Percentiles rank a stretch among this genome's conserved stretches.
phyloP scores from a whole-genome alignment of 2,329 filamentous ascomycete genomes.

The Sporothrix schenckii region DNA sequence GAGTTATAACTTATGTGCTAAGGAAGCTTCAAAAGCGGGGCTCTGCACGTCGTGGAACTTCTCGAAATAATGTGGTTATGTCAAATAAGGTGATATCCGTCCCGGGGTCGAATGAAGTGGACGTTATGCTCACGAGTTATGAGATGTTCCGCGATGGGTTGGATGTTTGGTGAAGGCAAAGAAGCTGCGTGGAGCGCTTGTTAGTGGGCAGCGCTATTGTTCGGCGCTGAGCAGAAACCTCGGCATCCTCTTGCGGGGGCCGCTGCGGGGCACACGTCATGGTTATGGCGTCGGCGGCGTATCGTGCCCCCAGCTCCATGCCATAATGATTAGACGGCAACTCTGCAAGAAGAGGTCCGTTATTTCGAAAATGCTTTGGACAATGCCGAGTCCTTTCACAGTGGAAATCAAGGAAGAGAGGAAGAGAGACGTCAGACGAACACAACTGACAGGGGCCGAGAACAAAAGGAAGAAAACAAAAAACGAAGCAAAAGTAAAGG shows the following conservation, averaged over 20 bases:
- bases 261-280: conserved; percentile 11
- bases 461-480: not conserved
- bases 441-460: not conserved
- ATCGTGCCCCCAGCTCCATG: no score
- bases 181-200: no score
- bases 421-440: not conserved
- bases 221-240: not conserved
- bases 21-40: not conserved
- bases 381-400: not conserved
- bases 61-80: not conserved
- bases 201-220: no score
- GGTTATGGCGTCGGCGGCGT: no score
- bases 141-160: not conserved
- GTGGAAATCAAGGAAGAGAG: not conserved
- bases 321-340: not conserved
- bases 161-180: not conserved
- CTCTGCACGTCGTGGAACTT: not conserved
- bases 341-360: not conserved
- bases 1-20: not conserved
- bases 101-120: not conserved
- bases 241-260: not conserved
- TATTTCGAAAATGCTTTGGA: not conserved
- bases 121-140: conserved; percentile 7
- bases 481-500: not conserved
- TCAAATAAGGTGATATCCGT: not conserved